Percentiles rank a stretch among this genome's conserved stretches.
These are phyloP conservation scores for Pseudisothecium myosuroides DNA, from an alignment of 225 moss, liverwort and hornwort species.

Conservation along the genomic window DNA sequence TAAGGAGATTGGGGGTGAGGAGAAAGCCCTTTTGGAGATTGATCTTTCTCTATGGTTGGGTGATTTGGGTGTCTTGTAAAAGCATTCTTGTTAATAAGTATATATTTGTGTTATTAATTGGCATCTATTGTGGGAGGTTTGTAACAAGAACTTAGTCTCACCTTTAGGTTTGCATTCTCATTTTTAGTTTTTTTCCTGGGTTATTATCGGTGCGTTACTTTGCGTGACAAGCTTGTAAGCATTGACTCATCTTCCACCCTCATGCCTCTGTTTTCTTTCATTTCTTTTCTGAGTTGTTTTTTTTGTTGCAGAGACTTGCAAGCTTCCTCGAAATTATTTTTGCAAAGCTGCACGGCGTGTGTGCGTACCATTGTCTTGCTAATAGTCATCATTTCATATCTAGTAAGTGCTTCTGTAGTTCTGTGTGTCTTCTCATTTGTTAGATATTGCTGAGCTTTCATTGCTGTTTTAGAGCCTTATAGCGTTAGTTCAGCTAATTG, in stretches of 20 bases:
- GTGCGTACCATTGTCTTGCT: accelerated
- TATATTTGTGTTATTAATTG: not conserved
- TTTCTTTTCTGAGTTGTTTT: too few relatives aligned
- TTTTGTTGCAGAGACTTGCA: not conserved
- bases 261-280: too few relatives aligned
- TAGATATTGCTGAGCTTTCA: too few relatives aligned
- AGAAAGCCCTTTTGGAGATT: not conserved
- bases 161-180: too few relatives aligned
- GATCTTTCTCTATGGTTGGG: not conserved
- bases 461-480: too few relatives aligned
- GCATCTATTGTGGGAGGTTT: not conserved
- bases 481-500: too few relatives aligned
- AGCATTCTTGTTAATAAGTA: too few relatives aligned
- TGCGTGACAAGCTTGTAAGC: accelerated
- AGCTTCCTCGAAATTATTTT: too few relatives aligned
- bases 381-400: too few relatives aligned
- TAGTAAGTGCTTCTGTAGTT: too few relatives aligned
- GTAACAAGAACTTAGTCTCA: accelerated
- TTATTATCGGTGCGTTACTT: accelerated
- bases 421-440: too few relatives aligned
- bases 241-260: not conserved
- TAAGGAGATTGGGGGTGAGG: too few relatives aligned
- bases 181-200: accelerated
- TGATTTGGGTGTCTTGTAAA: not conserved
- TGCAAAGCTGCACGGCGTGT: accelerated